Conservation (phyloP, 352 stramenopile genomes). For the Thalassiosira allenii region DNA sequence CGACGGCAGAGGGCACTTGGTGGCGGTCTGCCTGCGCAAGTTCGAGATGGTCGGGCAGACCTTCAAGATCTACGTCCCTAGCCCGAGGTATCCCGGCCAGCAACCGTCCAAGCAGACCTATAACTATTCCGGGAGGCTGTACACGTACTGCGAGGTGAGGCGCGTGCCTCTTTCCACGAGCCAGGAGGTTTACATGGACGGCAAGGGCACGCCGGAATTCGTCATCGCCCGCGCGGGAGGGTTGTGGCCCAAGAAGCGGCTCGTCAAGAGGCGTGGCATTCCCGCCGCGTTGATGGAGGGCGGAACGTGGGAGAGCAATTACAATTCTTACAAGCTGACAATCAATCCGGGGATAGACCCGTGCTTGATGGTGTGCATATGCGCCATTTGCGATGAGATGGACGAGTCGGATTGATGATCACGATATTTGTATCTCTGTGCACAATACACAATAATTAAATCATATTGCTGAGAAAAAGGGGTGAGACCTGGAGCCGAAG, state of each 20-base stretch:
- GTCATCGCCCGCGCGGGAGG: background rate
- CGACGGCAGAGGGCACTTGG: background rate
- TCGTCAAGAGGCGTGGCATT: background rate
- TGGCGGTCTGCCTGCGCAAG: background rate
- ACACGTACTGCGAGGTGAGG: background rate
- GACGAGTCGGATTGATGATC: too few species aligned
- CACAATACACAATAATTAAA: too few species aligned
- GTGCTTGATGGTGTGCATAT: background rate
- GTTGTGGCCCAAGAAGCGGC: background rate
- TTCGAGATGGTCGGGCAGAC: background rate
- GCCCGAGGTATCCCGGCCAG: background rate
- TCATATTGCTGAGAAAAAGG: too few species aligned
- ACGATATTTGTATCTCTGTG: too few species aligned
- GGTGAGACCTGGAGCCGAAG: too few species aligned
- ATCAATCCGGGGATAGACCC: background rate
- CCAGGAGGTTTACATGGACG: background rate
- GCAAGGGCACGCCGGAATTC: background rate
- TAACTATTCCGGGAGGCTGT: background rate
- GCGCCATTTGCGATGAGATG: background rate
- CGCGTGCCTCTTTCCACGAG: background rate
- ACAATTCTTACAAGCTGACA: background rate
- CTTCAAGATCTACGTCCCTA: background rate
- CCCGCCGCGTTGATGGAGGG: background rate
- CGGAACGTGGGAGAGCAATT: too few species aligned
- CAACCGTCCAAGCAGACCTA: background rate